Evolutionary conservation across 768 basidiomycete genomes (phyloP), one percentile per base, ranked within the genome.

Genomic region (Podaxis sp.): DNA sequence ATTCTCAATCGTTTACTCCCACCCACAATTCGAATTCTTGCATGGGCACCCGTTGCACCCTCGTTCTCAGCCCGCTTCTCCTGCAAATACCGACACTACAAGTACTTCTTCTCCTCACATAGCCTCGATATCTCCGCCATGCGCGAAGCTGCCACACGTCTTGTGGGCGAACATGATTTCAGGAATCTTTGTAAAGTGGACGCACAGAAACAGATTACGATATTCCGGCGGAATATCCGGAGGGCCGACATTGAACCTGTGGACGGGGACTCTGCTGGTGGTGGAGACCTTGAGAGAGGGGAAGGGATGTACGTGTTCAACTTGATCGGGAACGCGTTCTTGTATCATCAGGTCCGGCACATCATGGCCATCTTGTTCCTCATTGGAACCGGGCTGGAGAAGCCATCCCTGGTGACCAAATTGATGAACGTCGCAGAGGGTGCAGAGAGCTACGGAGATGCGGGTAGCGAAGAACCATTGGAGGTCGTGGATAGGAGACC

Each of bases 181-280:
- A 87, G 96, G 15, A 99, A 99, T 70, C 81, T 98, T 37, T 97
- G 93, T 80, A 98, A 96, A 72, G 76, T 99, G 22, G 96, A 99
- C 71, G 84, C 93, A 0, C 60, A 55, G 52, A 62, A 62, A 22
- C 53, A 55, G 28, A 62, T 55, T 30, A 87, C 88, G 24, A 82
- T 84, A 62, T 96, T 95, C 75, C 78, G 72, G 24, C 82, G 96
- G 36, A 79, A 79, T 61, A 62, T 67, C 20, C 38, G 52, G 51
- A 36, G 54, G 3, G 66, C 66, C 2, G 49, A 65, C 26, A 60
- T 67, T 41, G 66, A 65, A 26, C 48, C 60, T 24, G 44, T 62
- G 0, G 60, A 62, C 26, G 28, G 17, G 15, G 17, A 17, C 13
- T 17, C 36, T n/a, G 13, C 28, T 17, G 7, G 28, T 3, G 52